Base-by-base conservation (phyloP, 768 basidiomycete genomes). In the Mycena olivaceomarginata region DNA sequence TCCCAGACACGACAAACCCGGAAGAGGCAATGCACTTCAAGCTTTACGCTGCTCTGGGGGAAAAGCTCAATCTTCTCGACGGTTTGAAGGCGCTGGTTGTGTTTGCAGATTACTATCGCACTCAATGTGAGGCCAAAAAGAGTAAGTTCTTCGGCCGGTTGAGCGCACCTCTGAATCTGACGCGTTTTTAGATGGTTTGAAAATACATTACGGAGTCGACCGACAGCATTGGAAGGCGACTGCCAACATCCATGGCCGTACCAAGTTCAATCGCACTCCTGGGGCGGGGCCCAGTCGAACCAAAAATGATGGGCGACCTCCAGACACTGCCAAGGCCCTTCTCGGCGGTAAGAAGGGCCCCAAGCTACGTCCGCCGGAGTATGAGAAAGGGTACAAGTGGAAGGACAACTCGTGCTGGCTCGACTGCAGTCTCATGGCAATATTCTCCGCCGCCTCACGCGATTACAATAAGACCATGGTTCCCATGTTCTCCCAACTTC, bases 21-120 rank as follows among this genome's bases (percentile, higher is more conserved):
- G 59, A 60, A 13, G 59, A 60, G 59, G 59, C 59, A 11, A 60
- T 60, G 59, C 59, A 60, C 20, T 16, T 11, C 25, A 60, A 60
- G 31, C 12, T 60, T 7, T 60, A 60, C 13, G 25, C 59, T 5
- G 59, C 59, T 5, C 25, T 60, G 8, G 59, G 59, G 6, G 15
- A 25, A 5, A 8, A 13, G 5, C 37, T 60, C 25, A 10, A 25
- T 37, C 59, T 60, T 8, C 7, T 60, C 9, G 31, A 60, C 6
- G 59, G 59, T 11, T 12, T 60, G 12, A 60, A 37, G 31, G 31
- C 20, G 31, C 13, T 59, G 25, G 8, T 12, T 9, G 15, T 2
- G 12, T 59, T 59, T 37, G 57, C 57, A 5, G 57, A 31, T 7
- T 16, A 59, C 31, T 59, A 59, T 37, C 25, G 15, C 10, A 11